A percentile compares a stretch with the other conserved stretches of the same genome.
phyloP scores from a whole-genome alignment of 768 basidiomycete genomes.

The Phlebiopsis gigantea region DNA sequence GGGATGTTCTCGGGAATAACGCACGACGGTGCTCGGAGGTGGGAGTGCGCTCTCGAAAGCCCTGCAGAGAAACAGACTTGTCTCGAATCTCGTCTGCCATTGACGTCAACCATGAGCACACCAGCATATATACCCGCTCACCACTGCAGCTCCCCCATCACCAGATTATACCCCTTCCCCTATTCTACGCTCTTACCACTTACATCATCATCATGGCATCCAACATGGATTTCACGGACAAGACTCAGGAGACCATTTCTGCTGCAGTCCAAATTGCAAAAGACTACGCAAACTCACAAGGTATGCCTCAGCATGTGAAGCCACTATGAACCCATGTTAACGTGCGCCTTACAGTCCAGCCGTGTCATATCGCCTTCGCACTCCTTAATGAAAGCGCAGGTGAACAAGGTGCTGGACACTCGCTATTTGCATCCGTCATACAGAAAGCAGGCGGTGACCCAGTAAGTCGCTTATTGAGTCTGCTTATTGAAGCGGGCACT shows the following conservation, averaged over 20 bases:
- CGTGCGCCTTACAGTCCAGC: constrained; percentile 50
- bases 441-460: constrained; percentile 83
- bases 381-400: constrained; percentile 66
- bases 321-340: not conserved
- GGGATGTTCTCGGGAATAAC: not conserved
- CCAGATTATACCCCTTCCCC: constrained; percentile 2
- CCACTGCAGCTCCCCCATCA: not conserved
- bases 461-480: constrained; percentile 35
- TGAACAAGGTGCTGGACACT: constrained; percentile 33
- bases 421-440: constrained; percentile 74
- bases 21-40: not conserved
- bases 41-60: not conserved
- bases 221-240: constrained; percentile 83
- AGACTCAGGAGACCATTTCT: constrained; percentile 62
- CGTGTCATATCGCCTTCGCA: constrained; percentile 77
- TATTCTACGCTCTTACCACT: constrained; percentile 11
- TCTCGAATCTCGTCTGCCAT: not conserved
- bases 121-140: not conserved
- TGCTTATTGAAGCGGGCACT: not conserved
- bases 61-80: not conserved
- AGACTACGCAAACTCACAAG: constrained; percentile 79
- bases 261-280: constrained; percentile 77
- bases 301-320: constrained; percentile 33
- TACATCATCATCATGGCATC: constrained; percentile 35
- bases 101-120: constrained; percentile 1